Percentiles rank a stretch among this genome's conserved stretches.
Conservation (phyloP, 75 land plant genomes). For the Sequoia sempervirens region DNA sequence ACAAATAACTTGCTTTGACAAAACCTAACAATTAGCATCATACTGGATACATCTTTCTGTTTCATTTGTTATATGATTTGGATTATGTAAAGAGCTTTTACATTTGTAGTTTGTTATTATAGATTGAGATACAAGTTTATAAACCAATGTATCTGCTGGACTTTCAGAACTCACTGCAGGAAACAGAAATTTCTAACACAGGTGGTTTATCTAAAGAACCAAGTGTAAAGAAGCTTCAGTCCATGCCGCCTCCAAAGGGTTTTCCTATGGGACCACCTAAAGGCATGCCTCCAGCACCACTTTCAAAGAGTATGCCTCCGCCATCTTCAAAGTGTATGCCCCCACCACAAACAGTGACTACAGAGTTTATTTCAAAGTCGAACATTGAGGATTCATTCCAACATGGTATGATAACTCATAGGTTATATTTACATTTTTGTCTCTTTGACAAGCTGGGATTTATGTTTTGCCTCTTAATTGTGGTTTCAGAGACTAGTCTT, state of each 20-base stretch:
- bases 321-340: slow-evolving; percentile 17
- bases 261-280: slow-evolving; percentile 19
- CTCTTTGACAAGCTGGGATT: background rate
- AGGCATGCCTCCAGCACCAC: slow-evolving; percentile 40
- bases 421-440: background rate
- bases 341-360: slow-evolving; percentile 5
- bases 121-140: background rate
- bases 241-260: slow-evolving; percentile 51
- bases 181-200: slow-evolving; percentile 26
- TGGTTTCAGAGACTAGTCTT: slow-evolving; percentile 30
- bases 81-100: background rate
- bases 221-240: slow-evolving; percentile 15
- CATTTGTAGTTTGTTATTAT: background rate
- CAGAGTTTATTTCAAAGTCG: background rate
- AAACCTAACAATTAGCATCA: background rate
- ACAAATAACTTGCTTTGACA: background rate
- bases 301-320: slow-evolving; percentile 13
- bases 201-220: slow-evolving; percentile 11
- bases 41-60: background rate
- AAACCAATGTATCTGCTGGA: slow-evolving; percentile 2
- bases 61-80: background rate
- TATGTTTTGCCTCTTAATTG: background rate
- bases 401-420: background rate
- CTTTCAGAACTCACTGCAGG: slow-evolving; percentile 35
- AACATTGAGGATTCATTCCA: background rate